Percentiles rank a stretch among this genome's conserved stretches.
phyloP scores from a whole-genome alignment of 2,329 filamentous ascomycete species.

The Aspergillus novoparasiticus region DNA sequence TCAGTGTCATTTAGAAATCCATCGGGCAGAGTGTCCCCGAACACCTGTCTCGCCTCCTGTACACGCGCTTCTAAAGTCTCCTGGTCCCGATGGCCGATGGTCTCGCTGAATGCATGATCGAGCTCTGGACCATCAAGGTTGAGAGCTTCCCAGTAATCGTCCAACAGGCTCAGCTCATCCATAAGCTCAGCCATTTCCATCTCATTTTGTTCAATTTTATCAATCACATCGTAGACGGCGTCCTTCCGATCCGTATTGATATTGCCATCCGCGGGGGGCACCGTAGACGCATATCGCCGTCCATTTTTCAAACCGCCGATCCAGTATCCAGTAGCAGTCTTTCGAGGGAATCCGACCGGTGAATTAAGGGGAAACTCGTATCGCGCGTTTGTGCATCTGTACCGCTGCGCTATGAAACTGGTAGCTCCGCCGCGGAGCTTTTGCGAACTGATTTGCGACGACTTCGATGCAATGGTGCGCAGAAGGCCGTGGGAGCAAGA shows the following conservation, averaged over 20 bases:
- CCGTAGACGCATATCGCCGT: slow-evolving; percentile 28
- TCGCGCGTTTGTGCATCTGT: slow-evolving; percentile 16
- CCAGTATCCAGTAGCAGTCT: not conserved
- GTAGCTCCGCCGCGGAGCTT: slow-evolving; percentile 29
- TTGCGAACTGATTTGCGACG: slow-evolving; percentile 24
- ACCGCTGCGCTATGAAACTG: slow-evolving; percentile 21
- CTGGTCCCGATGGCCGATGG: slow-evolving; percentile 34
- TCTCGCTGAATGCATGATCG: slow-evolving; percentile 30
- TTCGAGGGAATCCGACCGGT: not conserved
- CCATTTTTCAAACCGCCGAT: slow-evolving; percentile 15
- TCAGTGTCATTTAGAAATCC: slow-evolving; percentile 71
- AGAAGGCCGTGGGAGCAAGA: slow-evolving; percentile 32
- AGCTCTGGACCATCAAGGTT: slow-evolving; percentile 29
- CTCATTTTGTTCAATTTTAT: slow-evolving; percentile 41
- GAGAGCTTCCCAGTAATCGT: slow-evolving; percentile 28
- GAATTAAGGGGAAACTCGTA: slow-evolving; percentile 8
- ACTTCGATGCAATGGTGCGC: slow-evolving; percentile 23
- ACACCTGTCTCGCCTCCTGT: slow-evolving; percentile 71
- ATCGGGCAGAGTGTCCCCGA: slow-evolving; percentile 75
- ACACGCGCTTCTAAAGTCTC: slow-evolving; percentile 51
- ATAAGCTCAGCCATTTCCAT: slow-evolving; percentile 36
- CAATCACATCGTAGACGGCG: slow-evolving; percentile 38
- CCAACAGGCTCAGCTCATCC: slow-evolving; percentile 36
- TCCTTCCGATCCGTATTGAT: slow-evolving; percentile 28
- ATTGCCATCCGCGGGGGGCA: slow-evolving; percentile 18